Conservation (phyloP, 1,139 yeast species). For the Magnusiomyces paraingens region DNA sequence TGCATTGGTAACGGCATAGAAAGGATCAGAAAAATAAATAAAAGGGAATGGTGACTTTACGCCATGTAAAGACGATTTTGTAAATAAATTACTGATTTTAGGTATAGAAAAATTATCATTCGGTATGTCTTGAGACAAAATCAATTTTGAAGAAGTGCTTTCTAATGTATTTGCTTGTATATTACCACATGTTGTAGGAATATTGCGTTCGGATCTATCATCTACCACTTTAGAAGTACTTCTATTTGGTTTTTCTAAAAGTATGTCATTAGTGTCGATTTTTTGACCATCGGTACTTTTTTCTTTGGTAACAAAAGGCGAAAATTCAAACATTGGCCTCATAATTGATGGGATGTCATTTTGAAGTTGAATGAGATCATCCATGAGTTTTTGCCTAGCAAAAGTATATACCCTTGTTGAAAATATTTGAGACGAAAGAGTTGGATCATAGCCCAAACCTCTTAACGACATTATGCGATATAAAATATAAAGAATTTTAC, state of each 20-base stretch:
- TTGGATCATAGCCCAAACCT: slow-evolving; percentile 5
- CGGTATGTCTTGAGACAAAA: no score
- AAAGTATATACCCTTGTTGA: background rate
- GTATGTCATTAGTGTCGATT: no score
- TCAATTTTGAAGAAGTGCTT: no score
- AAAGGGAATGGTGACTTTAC: slow-evolving; percentile 4
- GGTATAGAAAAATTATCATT: background rate
- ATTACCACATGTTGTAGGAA: no score
- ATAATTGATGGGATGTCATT: slow-evolving; percentile 3
- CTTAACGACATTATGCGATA: slow-evolving; percentile 1
- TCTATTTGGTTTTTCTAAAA: no score
- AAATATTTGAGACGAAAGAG: background rate
- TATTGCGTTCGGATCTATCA: no score
- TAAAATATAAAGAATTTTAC: background rate
- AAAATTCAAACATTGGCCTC: slow-evolving; percentile 7
- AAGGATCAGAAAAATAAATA: slow-evolving; percentile 3
- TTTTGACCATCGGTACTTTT: no score
- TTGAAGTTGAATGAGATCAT: slow-evolving; percentile 2
- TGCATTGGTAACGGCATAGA: background rate
- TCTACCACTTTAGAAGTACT: no score
- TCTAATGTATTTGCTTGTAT: no score
- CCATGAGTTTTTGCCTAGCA: background rate
- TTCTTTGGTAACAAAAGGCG: no score
- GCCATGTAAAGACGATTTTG: background rate
- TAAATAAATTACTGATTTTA: background rate